Base-by-base conservation (phyloP, 805 yeast genomes). In the Vanderwaltozyma verrucispora region DNA sequence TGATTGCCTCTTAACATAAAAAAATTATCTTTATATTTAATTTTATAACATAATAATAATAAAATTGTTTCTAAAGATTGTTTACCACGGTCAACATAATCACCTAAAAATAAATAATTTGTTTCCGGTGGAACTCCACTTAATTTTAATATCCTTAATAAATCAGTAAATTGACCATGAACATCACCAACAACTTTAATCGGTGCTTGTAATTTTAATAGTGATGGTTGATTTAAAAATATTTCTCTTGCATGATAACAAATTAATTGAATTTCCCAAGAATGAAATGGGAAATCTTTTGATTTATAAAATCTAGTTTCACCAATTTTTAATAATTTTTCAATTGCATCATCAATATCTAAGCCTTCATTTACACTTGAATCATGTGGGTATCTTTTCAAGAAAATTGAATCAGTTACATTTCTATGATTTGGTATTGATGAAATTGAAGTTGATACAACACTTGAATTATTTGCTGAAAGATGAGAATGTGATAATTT, bases 11-110 rank as follows among this genome's bases (percentile, higher is more conserved):
- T 68, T 37, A 92, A 68, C 51, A 92, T 67, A 60, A 92, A 92
- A 60, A 92, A 88, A 64, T 92, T 89, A 51, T 92, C 96, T 1
- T 95, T 96, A 54, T 86, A 89, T 61, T 89, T 89, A 62, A 92
- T 85, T 63, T 92, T 92, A 66, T 85, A 92, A 63, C 96, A 88
- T 39, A 92, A 68, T 44, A 92, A 67, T 35, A 92, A 67, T 43
- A 92, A 65, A 26, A 92, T 87, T 0, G 98, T 92, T 59, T 92
- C 98, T 44, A 92, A 65, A 4, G 94, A 80, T 63, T 92, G 98
- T 62, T 92, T 92, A 39, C 98, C 98, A 47, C 98, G 73, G 62
- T 92, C 98, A 36, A 92, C 97, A 62, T 92, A 92, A 64, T 92
- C 98, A 29, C 98, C 98, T 33, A 92, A 63, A 51, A 92, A 92